phyloP scores from a whole-genome alignment of 345 rosid genomes.

The Cardamine chenopodiifolia region DNA sequence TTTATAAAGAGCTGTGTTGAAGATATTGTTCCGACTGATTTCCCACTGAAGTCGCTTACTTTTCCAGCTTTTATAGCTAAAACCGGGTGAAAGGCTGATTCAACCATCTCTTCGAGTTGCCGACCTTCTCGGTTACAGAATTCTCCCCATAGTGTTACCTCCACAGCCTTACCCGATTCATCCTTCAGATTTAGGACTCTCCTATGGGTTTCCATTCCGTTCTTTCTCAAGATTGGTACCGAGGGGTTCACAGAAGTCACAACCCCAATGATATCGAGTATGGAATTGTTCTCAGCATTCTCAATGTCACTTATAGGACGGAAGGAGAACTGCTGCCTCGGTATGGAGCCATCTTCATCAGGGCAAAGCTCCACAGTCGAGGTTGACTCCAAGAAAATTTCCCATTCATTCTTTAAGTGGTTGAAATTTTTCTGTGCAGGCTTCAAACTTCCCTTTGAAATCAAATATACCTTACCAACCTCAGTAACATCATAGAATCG shows the following conservation, averaged over 20 bases:
- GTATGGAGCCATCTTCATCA: conserved; percentile 84
- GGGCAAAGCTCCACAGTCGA: conserved; percentile 80
- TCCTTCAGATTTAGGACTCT: conserved; percentile 77
- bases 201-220: conserved; percentile 97
- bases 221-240: conserved; percentile 82
- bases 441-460: conserved; percentile 85
- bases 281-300: conserved; percentile 70
- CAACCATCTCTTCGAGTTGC: conserved; percentile 72
- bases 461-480: conserved; percentile 79
- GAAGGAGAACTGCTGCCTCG: conserved; percentile 85
- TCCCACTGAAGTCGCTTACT: conserved; percentile 87
- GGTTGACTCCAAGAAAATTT: conserved; percentile 76
- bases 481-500: conserved; percentile 71
- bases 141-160: conserved; percentile 90
- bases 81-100: conserved; percentile 64
- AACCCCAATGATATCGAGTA: conserved; percentile 74
- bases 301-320: conserved; percentile 80
- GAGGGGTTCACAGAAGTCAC: conserved; percentile 79
- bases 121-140: conserved; percentile 89
- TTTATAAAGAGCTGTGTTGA: conserved; percentile 80
- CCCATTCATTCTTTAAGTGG: conserved; percentile 90
- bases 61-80: conserved; percentile 88
- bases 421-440: conserved; percentile 90
- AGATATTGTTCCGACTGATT: conserved; percentile 78
- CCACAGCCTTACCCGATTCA: conserved; percentile 74